Evolutionary conservation across 306 rosid genomes (phyloP).

Genomic region (Hippophae gyantsensis): DNA sequence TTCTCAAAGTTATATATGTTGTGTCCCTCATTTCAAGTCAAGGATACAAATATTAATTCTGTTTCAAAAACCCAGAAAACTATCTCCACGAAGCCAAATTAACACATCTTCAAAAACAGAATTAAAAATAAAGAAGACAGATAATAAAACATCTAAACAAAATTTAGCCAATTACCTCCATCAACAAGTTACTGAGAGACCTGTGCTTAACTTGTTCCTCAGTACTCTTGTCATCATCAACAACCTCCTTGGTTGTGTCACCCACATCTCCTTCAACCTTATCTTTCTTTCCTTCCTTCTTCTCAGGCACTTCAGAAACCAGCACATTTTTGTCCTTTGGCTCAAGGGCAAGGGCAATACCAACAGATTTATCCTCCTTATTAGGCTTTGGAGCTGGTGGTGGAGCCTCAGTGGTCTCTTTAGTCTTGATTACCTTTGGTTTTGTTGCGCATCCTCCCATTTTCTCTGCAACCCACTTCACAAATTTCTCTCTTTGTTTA

Average conservation of each 20-base stretch:
- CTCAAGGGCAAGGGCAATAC: background rate
- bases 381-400: constrained; percentile 22
- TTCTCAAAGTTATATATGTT: too few relatives aligned
- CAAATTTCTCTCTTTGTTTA: background rate
- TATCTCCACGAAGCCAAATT: background rate
- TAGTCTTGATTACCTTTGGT: constrained; percentile 35
- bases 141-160: background rate
- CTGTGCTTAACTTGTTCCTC: constrained; percentile 29
- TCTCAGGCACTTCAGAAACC: background rate
- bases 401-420: background rate
- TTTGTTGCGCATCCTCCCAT: constrained; percentile 74
- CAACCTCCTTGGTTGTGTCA: constrained; percentile 20
- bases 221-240: constrained; percentile 21
- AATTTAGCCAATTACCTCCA: constrained; percentile 18
- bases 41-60: background rate
- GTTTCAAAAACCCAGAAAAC: too few relatives aligned
- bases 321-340: constrained; percentile 2
- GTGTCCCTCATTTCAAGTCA: too few relatives aligned
- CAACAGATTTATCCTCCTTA: constrained; percentile 8
- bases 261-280: background rate
- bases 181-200: constrained; percentile 54
- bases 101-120: background rate
- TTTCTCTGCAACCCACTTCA: background rate
- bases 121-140: background rate
- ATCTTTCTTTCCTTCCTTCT: constrained; percentile 3